Conservation (phyloP, 495 filamentous ascomycete species). For the Barbatosphaeria neglecta region DNA sequence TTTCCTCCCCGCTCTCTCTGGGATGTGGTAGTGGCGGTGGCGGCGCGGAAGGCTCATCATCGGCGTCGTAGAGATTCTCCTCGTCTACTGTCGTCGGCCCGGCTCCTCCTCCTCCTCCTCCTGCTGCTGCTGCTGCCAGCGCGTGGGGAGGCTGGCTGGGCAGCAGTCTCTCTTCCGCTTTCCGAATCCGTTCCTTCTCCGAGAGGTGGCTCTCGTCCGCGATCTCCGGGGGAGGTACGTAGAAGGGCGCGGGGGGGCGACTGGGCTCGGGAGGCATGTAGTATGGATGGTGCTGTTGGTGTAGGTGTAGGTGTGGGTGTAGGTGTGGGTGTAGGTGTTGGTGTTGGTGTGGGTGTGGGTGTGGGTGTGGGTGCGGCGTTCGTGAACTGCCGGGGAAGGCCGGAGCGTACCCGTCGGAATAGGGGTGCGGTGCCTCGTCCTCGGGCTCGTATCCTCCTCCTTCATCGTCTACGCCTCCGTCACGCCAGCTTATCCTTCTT, state of each 20-base stretch:
- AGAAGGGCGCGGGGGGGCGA: constrained; percentile 15
- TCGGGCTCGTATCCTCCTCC: constrained; percentile 8
- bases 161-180: constrained; percentile 55
- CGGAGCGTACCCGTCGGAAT: constrained; percentile 2
- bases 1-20: neutral
- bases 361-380: constrained; percentile 1
- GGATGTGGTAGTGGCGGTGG: constrained; percentile 1
- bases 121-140: constrained; percentile 26
- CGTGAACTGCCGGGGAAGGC: neutral
- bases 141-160: constrained; percentile 55
- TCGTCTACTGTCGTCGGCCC: constrained; percentile 33
- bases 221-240: constrained; percentile 43
- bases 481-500: constrained; percentile 1
- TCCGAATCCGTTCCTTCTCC: constrained; percentile 58
- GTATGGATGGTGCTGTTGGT: constrained; percentile 8
- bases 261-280: constrained; percentile 10
- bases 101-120: too few species aligned
- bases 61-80: constrained; percentile 27
- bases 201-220: constrained; percentile 41
- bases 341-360: neutral
- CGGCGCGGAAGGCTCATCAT: constrained; percentile 6
- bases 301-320: too few species aligned
- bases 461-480: constrained; percentile 3
- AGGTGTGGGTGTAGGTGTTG: neutral
- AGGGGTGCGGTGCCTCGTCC: constrained; percentile 10